Conservation (phyloP, 345 rosid genomes). For the Hirschfeldia incana region DNA sequence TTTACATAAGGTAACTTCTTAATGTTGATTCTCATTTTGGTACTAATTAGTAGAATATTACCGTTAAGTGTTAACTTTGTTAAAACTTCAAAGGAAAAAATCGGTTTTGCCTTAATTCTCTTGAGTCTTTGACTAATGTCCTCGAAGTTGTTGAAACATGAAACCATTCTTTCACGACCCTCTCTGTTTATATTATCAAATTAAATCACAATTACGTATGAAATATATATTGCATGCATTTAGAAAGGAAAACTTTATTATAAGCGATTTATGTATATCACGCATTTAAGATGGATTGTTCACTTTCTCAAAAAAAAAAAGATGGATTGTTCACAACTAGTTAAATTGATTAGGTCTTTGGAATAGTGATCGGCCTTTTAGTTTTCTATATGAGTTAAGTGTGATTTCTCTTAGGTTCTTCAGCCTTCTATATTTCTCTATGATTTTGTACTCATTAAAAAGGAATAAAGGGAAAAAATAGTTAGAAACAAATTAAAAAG, state of each 20-base stretch:
- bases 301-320: background rate
- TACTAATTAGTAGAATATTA: constrained; percentile 5
- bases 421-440: background rate
- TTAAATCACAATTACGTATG: background rate
- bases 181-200: background rate
- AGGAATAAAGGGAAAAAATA: background rate
- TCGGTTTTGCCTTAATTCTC: constrained; percentile 16
- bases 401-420: background rate
- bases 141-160: constrained; percentile 63
- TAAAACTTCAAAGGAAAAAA: background rate
- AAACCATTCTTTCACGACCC: constrained; percentile 51
- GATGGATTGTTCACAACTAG: background rate
- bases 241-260: background rate
- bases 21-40: constrained; percentile 14
- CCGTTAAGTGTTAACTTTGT: constrained; percentile 20
- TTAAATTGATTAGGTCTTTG: background rate
- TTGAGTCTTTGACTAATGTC: constrained; percentile 61
- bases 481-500: background rate
- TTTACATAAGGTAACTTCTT: constrained; percentile 27
- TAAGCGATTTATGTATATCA: background rate
- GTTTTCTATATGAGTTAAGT: background rate
- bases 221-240: background rate
- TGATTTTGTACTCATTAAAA: background rate
- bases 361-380: background rate
- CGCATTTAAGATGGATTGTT: background rate